These are phyloP conservation scores for Aspergillus phoenicis DNA, from an alignment of 2,329 filamentous ascomycete species.

Conservation along the genomic window DNA sequence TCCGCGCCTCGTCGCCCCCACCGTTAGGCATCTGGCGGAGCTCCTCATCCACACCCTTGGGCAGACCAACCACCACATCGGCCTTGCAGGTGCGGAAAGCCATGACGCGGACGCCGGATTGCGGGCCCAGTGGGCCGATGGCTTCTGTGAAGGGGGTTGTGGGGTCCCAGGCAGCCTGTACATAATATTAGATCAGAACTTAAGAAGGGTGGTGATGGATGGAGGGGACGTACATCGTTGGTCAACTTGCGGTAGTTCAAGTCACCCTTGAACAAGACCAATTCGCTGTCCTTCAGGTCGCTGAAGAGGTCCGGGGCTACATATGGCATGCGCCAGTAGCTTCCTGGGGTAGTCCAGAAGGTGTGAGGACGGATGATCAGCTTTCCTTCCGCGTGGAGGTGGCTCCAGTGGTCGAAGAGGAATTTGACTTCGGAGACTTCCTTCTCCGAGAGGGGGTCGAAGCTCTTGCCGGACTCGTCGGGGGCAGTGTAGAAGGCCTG, in stretches of 20 bases:
- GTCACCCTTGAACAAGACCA: constrained; percentile 97
- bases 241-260: constrained; percentile 94
- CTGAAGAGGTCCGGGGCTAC: constrained; percentile 68
- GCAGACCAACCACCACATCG: constrained; percentile 89
- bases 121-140: constrained; percentile 79
- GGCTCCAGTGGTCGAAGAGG: constrained; percentile 79
- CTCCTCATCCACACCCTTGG: constrained; percentile 78
- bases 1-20: constrained; percentile 68
- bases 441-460: constrained; percentile 64
- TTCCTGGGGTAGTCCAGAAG: constrained; percentile 88
- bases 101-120: constrained; percentile 80
- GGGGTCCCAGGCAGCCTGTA: constrained; percentile 75
- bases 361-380: constrained; percentile 78
- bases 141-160: constrained; percentile 84
- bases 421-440: constrained; percentile 71
- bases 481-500: constrained; percentile 77
- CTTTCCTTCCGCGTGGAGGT: constrained; percentile 79
- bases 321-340: constrained; percentile 82
- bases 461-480: constrained; percentile 62
- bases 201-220: neutral
- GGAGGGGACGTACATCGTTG: constrained; percentile 68
- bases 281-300: constrained; percentile 78
- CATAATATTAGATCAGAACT: neutral
- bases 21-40: constrained; percentile 70
- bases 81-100: constrained; percentile 94